Conservation (phyloP, 768 basidiomycete species). For the Mrakia blollopis region DNA sequence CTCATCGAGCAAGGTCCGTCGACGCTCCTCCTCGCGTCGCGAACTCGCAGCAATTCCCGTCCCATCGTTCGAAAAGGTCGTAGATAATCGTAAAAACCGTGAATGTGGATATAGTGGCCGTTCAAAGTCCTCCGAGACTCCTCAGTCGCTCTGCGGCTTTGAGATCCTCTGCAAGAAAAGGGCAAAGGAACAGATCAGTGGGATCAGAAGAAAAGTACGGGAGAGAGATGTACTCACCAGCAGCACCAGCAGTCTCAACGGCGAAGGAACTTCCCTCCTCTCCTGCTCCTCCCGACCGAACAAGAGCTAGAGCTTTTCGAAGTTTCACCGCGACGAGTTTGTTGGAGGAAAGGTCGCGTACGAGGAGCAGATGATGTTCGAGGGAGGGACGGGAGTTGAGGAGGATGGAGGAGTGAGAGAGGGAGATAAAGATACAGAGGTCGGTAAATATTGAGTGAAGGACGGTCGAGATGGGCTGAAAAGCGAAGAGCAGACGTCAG, state of each 20-base stretch:
- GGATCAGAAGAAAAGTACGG: neutral
- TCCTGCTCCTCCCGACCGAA: neutral
- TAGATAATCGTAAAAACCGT: no score
- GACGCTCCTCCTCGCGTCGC: no score
- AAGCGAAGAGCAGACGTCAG: neutral
- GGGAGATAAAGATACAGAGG: neutral
- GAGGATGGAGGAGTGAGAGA: neutral
- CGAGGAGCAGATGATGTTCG: neutral
- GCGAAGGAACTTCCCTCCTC: neutral
- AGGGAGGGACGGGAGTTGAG: neutral
- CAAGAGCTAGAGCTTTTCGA: neutral
- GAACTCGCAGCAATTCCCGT: no score
- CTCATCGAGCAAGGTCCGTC: no score
- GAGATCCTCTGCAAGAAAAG: conserved; percentile 1
- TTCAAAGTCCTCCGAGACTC: neutral
- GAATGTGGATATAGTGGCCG: no score
- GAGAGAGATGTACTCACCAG: neutral
- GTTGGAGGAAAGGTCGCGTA: neutral
- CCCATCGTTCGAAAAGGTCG: no score
- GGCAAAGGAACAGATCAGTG: neutral
- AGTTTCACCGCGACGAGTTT: neutral
- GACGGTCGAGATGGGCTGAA: neutral
- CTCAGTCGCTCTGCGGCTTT: neutral
- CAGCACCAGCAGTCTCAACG: neutral
- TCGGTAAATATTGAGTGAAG: neutral